phyloP scores from a whole-genome alignment of 768 basidiomycete genomes.

The Lyophyllum shimeji region DNA sequence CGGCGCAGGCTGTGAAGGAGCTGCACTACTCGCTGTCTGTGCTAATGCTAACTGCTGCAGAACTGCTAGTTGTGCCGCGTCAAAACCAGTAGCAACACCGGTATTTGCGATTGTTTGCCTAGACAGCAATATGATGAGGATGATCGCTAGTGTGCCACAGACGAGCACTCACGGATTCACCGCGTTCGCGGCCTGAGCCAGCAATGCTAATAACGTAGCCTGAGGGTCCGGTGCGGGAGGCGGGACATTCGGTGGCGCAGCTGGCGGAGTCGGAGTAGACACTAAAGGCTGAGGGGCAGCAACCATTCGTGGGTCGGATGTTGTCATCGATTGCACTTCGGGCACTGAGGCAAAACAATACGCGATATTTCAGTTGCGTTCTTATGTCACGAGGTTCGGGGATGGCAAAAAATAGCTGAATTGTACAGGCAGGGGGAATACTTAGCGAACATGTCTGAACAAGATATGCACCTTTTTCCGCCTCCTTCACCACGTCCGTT shows the following conservation, averaged over 20 bases:
- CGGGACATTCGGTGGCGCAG: slow-evolving; percentile 21
- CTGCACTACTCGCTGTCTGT: slow-evolving; percentile 48
- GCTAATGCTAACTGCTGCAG: slow-evolving; percentile 79
- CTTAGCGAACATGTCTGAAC: slow-evolving; percentile 76
- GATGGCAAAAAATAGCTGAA: slow-evolving; percentile 51
- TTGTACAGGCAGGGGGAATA: slow-evolving; percentile 69
- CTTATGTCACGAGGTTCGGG: slow-evolving; percentile 49
- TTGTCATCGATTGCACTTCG: slow-evolving; percentile 36
- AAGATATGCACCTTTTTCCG: slow-evolving; percentile 88
- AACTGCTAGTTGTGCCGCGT: slow-evolving; percentile 62
- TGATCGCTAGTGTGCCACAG: not conserved
- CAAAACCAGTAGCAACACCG: slow-evolving; percentile 35
- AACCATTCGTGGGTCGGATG: slow-evolving; percentile 39
- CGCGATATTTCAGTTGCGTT: slow-evolving; percentile 65
- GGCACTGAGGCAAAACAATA: slow-evolving; percentile 64
- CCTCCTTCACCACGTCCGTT: slow-evolving; percentile 64
- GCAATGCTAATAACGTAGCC: slow-evolving; percentile 65
- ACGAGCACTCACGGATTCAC: slow-evolving; percentile 39
- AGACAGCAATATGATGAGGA: slow-evolving; percentile 6
- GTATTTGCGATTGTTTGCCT: slow-evolving; percentile 70
- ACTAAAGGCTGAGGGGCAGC: slow-evolving; percentile 23
- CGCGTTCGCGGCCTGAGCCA: slow-evolving; percentile 63
- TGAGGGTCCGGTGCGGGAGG: slow-evolving; percentile 47
- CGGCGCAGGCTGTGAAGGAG: slow-evolving; percentile 26
- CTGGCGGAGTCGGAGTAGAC: slow-evolving; percentile 26